Evolutionary conservation across 2,329 filamentous ascomycete genomes (phyloP).

Genomic region (Decorospora gaudefroyi): DNA sequence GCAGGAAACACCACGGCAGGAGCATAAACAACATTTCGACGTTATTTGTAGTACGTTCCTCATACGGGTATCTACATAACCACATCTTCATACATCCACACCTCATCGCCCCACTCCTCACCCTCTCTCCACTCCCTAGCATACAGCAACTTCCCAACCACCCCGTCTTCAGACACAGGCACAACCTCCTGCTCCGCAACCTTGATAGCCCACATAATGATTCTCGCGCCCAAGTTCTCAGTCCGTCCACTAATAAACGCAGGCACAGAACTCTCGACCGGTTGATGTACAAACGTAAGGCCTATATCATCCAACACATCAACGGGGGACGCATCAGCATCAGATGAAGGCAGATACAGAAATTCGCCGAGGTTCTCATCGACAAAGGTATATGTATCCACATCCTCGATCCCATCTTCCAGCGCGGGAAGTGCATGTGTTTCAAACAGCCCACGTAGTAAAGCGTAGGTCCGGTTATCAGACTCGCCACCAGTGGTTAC

Average conservation of each 20-base stretch:
- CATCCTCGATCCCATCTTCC: slow-evolving; percentile 34
- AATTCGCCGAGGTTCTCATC: slow-evolving; percentile 31
- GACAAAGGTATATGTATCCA: slow-evolving; percentile 28
- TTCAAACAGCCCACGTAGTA: slow-evolving; percentile 17
- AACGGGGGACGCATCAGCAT: slow-evolving; percentile 1
- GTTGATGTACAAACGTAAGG: slow-evolving; percentile 15
- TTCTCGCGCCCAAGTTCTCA: slow-evolving; percentile 23
- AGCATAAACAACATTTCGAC: no score
- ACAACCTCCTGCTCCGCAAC: slow-evolving; percentile 25
- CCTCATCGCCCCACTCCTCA: neutral
- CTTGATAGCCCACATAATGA: slow-evolving; percentile 35
- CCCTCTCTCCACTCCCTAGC: slow-evolving; percentile 1
- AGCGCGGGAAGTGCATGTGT: slow-evolving; percentile 23
- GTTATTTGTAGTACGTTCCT: no score
- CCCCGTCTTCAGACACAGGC: slow-evolving; percentile 7
- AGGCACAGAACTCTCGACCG: neutral
- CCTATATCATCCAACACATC: slow-evolving; percentile 25
- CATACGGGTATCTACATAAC: no score
- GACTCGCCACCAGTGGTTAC: slow-evolving; percentile 12
- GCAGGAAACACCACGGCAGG: no score
- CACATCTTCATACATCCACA: slow-evolving; percentile 22
- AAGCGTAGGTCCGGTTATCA: neutral
- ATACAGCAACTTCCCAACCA: slow-evolving; percentile 18
- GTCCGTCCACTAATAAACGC: slow-evolving; percentile 17
- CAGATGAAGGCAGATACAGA: slow-evolving; percentile 6